These are phyloP conservation scores for Viridothelium virens DNA, from an alignment of 495 filamentous ascomycete genomes.

Conservation along the genomic window DNA sequence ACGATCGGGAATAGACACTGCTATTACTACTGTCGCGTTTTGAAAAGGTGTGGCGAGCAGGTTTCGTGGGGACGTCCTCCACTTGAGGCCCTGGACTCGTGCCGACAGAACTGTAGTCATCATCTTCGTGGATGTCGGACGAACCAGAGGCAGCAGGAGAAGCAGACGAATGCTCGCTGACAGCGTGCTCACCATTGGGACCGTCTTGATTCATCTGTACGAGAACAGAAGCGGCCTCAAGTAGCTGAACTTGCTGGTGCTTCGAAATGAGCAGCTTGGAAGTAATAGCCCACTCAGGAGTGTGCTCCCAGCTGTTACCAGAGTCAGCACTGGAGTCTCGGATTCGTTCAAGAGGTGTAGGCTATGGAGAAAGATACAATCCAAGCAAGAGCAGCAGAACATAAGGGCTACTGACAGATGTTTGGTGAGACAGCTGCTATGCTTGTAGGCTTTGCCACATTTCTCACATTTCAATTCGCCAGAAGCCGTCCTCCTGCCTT, in stretches of 20 bases:
- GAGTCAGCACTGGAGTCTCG: constrained; percentile 19
- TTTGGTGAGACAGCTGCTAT: constrained; percentile 99
- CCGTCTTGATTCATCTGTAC: constrained; percentile 79
- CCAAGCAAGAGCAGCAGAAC: not conserved
- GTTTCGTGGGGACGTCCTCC: constrained; percentile 32
- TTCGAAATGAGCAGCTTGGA: constrained; percentile 98
- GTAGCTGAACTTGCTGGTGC: constrained; percentile 96
- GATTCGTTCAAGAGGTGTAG: not conserved
- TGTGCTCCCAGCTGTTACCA: constrained; percentile 88
- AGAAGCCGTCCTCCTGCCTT: constrained; percentile 63
- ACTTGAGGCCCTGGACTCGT: constrained; percentile 61
- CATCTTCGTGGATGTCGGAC: constrained; percentile 61
- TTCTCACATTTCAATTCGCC: constrained; percentile 91
- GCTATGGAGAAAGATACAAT: constrained; percentile 2
- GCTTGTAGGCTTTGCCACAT: constrained; percentile 99
- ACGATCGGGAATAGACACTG: constrained; percentile 71
- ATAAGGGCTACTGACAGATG: constrained; percentile 87
- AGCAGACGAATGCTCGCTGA: constrained; percentile 72
- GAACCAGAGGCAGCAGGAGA: constrained; percentile 72
- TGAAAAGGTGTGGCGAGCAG: constrained; percentile 34
- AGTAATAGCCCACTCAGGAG: constrained; percentile 94
- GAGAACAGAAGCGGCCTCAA: constrained; percentile 91
- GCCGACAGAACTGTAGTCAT: constrained; percentile 58
- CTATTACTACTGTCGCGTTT: constrained; percentile 59
- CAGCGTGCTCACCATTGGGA: constrained; percentile 52